Conservation (phyloP, 306 rosid species). For the Rosa chinensis region DNA sequence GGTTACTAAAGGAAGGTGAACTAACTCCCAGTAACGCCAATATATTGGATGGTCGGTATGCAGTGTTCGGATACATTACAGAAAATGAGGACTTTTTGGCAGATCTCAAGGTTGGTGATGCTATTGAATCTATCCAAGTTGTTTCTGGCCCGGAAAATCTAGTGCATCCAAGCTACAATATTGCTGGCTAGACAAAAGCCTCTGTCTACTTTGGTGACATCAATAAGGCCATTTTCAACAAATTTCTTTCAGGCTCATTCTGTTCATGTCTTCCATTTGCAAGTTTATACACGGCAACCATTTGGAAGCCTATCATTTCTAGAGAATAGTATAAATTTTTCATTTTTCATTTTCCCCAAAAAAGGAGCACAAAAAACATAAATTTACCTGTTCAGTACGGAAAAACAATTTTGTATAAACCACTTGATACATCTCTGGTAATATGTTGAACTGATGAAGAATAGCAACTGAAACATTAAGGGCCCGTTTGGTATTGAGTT, state of each 20-base stretch:
- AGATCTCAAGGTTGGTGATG: constrained; percentile 94
- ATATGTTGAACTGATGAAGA: constrained; percentile 95
- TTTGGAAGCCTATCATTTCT: background rate
- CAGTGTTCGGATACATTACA: constrained; percentile 86
- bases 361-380: background rate
- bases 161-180: constrained; percentile 86
- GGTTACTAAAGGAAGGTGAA: constrained; percentile 97
- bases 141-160: constrained; percentile 87
- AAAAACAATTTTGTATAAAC: constrained; percentile 95
- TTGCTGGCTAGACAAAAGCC: constrained; percentile 61
- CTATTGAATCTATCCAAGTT: constrained; percentile 84
- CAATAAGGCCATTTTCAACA: constrained; percentile 11
- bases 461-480: constrained; percentile 95
- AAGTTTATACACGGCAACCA: background rate
- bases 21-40: constrained; percentile 94
- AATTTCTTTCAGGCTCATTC: constrained; percentile 23
- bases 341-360: background rate
- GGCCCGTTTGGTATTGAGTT: too few relatives aligned
- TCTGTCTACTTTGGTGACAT: constrained; percentile 23
- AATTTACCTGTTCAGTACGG: constrained; percentile 94
- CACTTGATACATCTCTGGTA: constrained; percentile 98
- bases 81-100: constrained; percentile 85
- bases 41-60: constrained; percentile 88
- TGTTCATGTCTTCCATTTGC: constrained; percentile 5
- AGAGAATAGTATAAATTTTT: background rate